Base-by-base conservation (phyloP, 2,329 filamentous ascomycete genomes). In the Madurella fahalii region DNA sequence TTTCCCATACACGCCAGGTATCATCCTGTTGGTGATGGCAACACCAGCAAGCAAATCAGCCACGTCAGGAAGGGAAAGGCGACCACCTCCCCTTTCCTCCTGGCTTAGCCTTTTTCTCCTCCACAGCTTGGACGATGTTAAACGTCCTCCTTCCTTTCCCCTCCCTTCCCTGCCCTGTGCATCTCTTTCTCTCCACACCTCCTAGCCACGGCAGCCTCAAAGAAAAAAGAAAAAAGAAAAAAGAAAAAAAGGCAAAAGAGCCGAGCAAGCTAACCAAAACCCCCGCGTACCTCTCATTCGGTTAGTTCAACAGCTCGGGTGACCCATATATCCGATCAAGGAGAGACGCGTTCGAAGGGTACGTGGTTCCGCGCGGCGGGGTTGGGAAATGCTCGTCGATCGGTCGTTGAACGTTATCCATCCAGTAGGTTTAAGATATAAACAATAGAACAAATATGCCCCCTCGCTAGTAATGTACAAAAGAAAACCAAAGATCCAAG, bases 381-480 rank as follows among this genome's bases (percentile, higher is more conserved):
- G 5, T 12, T 12, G 13, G 4, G 18, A 20, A 20, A 16, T n/a
- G 11, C 4, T 20, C 16, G 40, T 16, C 18, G 40, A 16, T 31
- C 18, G 20, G 42, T 15, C 42, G 42, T 44, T 15, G 42, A 30
- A 30, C 42, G 42, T 44, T 13, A 44, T 31, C 18, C 42, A 31
- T 39, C 47, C 39, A 31, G 39, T 41, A 39, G 17, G 30, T 47
- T 17, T 13, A 37, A 17, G 17, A 47, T 55, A 51, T 48, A 55
- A 32, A 58, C 45, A 53, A 31, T 18, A 25, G 44, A 31, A 31
- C 15, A 40, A 20, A 34, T 43, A 49, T 32, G 30, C 43, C 42
- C 39, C 47, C 41, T 30, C 47, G 43, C 52, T 32, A 47, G 37
- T 42, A 34, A 46, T 43, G 43, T 18, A 54, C 17, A 46, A 39